Base-by-base conservation (phyloP, 805 yeast genomes). In the Dipodascus geniculatus region DNA sequence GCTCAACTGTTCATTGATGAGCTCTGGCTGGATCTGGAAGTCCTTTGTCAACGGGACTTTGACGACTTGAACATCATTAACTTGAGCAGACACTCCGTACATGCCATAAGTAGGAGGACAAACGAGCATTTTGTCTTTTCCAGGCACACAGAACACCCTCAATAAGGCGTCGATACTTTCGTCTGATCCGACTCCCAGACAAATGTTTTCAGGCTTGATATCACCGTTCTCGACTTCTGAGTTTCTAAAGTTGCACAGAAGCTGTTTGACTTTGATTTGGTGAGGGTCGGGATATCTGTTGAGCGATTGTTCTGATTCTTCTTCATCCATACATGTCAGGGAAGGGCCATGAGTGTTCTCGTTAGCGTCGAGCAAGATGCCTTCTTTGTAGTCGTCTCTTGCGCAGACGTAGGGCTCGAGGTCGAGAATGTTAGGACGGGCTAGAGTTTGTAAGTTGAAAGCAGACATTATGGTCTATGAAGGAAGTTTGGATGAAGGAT, bases 61-160 rank as follows among this genome's bases (percentile, higher is more conserved):
- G 16, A 81, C 87, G 42, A 86, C 74, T 23, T 75, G 87, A 8
- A 91, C 86, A 62, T 93, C 98, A 64, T 93, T 93, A 55, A 93
- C 85, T 24, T 81, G 79, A 1, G 97, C 95, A 65, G 96, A 85
- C 33, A 93, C 90, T 2, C 85, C 71, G 74, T 93, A 93, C 99
- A 93, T 93, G 3, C 98, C 97, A 65, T 93, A 93, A 0, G 99
- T 93, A 48, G 99, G 98, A 2, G 98, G 96, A 67, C 96, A 83
- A 1, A 81, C 80, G 60, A 93, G 70, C 64, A 93, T 69, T 66
- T 88, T 91, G 56, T 90, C 96, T 58, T 73, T 75, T 1, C 85
- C 86, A 1, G 99, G 99, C 3, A 68, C 72, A 63, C 96, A 87
- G 53, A 85, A 77, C 53, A 95, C 87, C 61, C 99, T 74, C 57